Percentiles rank a stretch among this genome's conserved stretches.
phyloP scores from a whole-genome alignment of 148 eudicot genomes.

The Rheum nobile region DNA sequence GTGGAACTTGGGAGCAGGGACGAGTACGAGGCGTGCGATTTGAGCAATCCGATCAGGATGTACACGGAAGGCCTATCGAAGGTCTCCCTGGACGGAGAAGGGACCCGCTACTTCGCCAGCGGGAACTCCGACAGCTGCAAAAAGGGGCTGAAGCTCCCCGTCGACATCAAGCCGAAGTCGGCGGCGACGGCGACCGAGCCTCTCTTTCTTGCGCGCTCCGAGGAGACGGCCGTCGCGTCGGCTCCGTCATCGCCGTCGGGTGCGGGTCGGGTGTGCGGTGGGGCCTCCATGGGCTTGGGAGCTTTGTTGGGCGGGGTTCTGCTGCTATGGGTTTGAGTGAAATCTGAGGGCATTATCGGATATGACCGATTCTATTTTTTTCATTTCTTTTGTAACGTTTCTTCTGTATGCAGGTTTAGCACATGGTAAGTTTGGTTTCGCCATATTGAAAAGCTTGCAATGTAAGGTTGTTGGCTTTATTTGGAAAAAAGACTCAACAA shows the following conservation, averaged over 20 bases:
- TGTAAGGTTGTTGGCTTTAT: background rate
- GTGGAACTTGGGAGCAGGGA: slow-evolving; percentile 57
- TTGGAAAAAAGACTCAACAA: background rate
- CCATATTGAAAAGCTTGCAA: background rate
- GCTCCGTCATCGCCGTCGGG: slow-evolving; percentile 1
- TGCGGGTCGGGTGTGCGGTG: background rate
- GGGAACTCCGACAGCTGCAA: slow-evolving; percentile 49
- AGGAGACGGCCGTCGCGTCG: background rate
- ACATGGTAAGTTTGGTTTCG: background rate
- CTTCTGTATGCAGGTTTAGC: background rate
- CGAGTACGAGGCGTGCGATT: slow-evolving; percentile 55
- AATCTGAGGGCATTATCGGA: background rate
- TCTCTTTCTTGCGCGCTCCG: background rate
- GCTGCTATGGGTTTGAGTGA: background rate
- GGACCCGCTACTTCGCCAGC: slow-evolving; percentile 65
- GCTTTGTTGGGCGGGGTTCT: background rate
- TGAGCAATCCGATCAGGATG: slow-evolving; percentile 61
- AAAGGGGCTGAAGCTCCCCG: slow-evolving; percentile 60
- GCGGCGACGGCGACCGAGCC: background rate
- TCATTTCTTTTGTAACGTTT: background rate
- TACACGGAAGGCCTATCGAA: slow-evolving; percentile 45
- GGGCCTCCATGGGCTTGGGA: background rate
- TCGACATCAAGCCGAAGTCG: slow-evolving; percentile 35
- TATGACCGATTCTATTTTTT: background rate
- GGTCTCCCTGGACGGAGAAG: slow-evolving; percentile 41